Conservation (phyloP, 345 rosid species). For the Gynandropsis gynandra region DNA sequence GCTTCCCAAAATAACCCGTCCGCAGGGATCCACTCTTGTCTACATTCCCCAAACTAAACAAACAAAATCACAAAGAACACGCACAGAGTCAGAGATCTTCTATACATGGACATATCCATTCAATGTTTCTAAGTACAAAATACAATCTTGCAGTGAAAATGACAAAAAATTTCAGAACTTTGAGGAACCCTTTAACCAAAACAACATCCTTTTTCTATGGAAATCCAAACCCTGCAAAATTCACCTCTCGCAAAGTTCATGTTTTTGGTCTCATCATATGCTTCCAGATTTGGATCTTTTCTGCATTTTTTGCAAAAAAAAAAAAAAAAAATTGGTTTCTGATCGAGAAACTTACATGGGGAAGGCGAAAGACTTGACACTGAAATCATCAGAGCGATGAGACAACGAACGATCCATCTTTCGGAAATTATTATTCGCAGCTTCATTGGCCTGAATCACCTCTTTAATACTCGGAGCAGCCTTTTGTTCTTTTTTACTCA, state of each 20-base stretch:
- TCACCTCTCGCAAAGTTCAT: neutral
- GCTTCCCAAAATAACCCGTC: slow-evolving; percentile 9
- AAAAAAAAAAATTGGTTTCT: slow-evolving; percentile 7
- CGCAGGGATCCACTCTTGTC: slow-evolving; percentile 26
- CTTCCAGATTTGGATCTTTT: no score
- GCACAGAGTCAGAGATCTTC: no score
- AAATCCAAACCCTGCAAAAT: neutral
- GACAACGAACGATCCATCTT: slow-evolving; percentile 18
- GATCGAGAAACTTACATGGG: slow-evolving; percentile 47
- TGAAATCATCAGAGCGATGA: slow-evolving; percentile 42
- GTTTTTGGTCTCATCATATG: no score
- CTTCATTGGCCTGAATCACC: slow-evolving; percentile 42
- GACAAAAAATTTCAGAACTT: neutral
- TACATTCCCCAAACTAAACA: slow-evolving; percentile 43
- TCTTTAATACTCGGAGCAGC: slow-evolving; percentile 54
- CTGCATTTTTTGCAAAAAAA: no score
- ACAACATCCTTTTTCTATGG: neutral
- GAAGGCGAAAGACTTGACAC: slow-evolving; percentile 74
- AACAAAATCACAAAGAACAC: no score
- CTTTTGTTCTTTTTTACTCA: slow-evolving; percentile 41
- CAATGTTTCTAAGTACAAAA: slow-evolving; percentile 7
- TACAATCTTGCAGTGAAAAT: neutral
- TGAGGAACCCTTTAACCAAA: neutral
- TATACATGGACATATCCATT: no score
- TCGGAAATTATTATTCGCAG: slow-evolving; percentile 16